These are phyloP conservation scores for Allium fistulosum DNA, from an alignment of 106 monocot genomes.

Conservation along the genomic window DNA sequence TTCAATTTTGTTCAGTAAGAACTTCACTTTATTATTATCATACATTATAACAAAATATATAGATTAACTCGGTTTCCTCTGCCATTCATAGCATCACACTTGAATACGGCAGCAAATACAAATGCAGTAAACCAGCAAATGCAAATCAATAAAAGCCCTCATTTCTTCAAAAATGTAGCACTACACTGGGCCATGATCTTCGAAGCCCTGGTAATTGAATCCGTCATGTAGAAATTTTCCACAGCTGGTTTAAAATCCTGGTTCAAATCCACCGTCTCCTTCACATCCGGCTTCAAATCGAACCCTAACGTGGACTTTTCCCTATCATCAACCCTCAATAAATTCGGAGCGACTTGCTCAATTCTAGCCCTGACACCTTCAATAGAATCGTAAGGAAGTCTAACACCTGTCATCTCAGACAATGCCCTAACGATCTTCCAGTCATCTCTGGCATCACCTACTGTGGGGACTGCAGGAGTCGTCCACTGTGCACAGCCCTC, in stretches of 20 bases:
- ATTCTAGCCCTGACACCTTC: conserved; percentile 61
- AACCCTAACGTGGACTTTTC: conserved; percentile 36
- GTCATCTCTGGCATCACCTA: conserved; percentile 96
- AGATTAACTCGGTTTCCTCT: background rate
- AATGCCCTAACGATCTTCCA: conserved; percentile 96
- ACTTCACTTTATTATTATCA: no score
- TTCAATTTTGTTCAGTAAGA: no score
- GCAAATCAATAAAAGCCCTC: background rate
- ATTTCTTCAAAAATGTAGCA: conserved; percentile 45
- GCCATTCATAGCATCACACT: conserved; percentile 9
- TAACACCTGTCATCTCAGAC: conserved; percentile 79
- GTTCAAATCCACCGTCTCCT: conserved; percentile 25
- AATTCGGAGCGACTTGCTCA: conserved; percentile 69
- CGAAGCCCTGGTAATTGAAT: conserved; percentile 90
- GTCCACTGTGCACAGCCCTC: conserved; percentile 95
- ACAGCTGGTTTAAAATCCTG: conserved; percentile 46
- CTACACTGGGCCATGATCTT: conserved; percentile 99
- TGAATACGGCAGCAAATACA: background rate
- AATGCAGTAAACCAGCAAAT: background rate
- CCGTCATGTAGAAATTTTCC: conserved; percentile 96
- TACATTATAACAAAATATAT: background rate
- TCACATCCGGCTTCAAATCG: conserved; percentile 51
- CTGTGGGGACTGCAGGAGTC: conserved; percentile 89
- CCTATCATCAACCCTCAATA: conserved; percentile 72
- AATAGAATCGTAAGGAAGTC: conserved; percentile 70